Conservation (phyloP, 768 basidiomycete species). For the Lentinula aciculospora region DNA sequence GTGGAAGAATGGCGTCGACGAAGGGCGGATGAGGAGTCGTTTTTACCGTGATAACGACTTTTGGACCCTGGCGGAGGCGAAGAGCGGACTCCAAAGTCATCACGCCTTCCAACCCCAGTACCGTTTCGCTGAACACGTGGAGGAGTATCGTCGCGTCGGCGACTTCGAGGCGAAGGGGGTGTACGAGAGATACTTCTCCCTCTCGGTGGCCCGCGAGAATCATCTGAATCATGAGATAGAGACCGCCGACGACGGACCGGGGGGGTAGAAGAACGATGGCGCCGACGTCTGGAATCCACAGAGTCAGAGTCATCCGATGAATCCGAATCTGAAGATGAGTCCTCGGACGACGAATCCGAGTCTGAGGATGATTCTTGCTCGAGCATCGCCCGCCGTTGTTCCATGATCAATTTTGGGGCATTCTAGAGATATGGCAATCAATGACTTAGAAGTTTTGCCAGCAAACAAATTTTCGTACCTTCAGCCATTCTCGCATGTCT, state of each 20-base stretch:
- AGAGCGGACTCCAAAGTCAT: background rate
- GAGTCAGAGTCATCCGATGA: conserved; percentile 24
- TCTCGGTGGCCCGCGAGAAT: conserved; percentile 13
- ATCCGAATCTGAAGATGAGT: conserved; percentile 24
- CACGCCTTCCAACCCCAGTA: background rate
- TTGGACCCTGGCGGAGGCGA: background rate
- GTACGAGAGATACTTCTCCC: conserved; percentile 26
- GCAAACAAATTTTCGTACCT: conserved; percentile 44
- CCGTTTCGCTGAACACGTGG: background rate
- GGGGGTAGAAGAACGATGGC: conserved; percentile 26
- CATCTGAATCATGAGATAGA: conserved; percentile 3
- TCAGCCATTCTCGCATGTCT: conserved; percentile 94
- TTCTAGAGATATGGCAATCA: conserved; percentile 49
- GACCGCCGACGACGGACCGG: conserved; percentile 17
- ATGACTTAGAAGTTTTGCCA: background rate
- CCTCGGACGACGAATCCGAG: conserved; percentile 12
- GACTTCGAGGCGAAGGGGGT: conserved; percentile 16
- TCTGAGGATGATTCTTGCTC: conserved; percentile 54
- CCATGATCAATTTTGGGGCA: conserved; percentile 89
- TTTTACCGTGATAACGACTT: background rate
- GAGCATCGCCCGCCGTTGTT: conserved; percentile 84
- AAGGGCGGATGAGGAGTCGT: background rate
- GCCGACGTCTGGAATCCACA: conserved; percentile 21
- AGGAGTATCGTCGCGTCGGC: conserved; percentile 10
- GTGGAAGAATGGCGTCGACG: background rate